These are phyloP conservation scores for Primulina eburnea DNA, from an alignment of 257 asterid genomes.

Conservation along the genomic window DNA sequence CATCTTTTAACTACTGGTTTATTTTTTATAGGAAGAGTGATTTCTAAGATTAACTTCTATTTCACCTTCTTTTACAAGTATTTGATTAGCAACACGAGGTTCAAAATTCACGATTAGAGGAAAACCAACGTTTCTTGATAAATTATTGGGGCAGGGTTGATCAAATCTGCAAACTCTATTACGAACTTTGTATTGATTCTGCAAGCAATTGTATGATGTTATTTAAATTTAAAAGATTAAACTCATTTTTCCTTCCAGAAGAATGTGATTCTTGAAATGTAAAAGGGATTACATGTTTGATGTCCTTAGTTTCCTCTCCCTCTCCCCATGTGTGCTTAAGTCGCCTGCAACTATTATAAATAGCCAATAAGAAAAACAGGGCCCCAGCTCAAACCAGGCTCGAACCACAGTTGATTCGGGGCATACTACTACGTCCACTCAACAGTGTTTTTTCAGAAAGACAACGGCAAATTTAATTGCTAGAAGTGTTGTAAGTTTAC, in stretches of 20 bases:
- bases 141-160: too few relatives aligned
- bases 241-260: neutral
- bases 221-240: neutral
- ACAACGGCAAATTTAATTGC: conserved; percentile 48
- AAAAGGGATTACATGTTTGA: neutral
- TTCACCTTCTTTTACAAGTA: too few relatives aligned
- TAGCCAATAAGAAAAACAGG: conserved; percentile 37
- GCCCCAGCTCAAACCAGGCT: conserved; percentile 28
- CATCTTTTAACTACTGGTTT: too few relatives aligned
- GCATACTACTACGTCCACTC: conserved; percentile 15
- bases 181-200: too few relatives aligned
- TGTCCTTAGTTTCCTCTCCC: neutral
- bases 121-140: too few relatives aligned
- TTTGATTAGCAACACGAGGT: too few relatives aligned
- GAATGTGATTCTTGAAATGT: neutral
- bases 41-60: too few relatives aligned
- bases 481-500: conserved; percentile 51
- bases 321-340: conserved; percentile 2
- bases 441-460: conserved; percentile 44
- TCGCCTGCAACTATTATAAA: conserved; percentile 9
- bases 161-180: too few relatives aligned
- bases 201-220: too few relatives aligned
- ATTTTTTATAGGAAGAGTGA: too few relatives aligned
- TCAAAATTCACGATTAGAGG: too few relatives aligned
- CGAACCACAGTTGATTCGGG: conserved; percentile 6